These are phyloP conservation scores for Pyrenophora tritici-repentis DNA, from an alignment of 2,329 filamentous ascomycete species.

Conservation along the genomic window DNA sequence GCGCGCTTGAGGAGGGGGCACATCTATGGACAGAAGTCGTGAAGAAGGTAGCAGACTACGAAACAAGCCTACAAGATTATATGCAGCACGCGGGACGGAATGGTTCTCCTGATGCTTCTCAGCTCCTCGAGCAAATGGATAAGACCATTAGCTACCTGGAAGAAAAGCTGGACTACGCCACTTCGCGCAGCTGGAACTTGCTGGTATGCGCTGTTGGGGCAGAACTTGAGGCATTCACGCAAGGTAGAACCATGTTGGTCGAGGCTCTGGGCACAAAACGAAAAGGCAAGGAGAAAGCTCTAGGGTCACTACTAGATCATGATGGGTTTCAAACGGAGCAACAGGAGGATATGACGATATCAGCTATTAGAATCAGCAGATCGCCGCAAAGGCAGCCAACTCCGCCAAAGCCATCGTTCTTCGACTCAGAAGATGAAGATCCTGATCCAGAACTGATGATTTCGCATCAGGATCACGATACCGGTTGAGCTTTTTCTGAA, in stretches of 20 bases:
- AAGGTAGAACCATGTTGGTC: conserved; percentile 63
- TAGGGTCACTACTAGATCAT: conserved; percentile 25
- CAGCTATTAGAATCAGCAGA: conserved; percentile 37
- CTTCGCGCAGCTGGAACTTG: conserved; percentile 71
- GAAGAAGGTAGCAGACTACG: conserved; percentile 65
- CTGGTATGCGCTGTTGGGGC: conserved; percentile 77
- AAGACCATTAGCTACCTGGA: conserved; percentile 62
- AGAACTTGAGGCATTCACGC: conserved; percentile 69
- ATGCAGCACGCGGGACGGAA: conserved; percentile 49
- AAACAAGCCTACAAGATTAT: conserved; percentile 63
- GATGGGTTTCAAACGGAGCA: conserved; percentile 19
- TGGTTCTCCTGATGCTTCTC: conserved; percentile 22
- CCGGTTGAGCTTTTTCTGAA: conserved; percentile 25
- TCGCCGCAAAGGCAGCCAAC: conserved; percentile 38
- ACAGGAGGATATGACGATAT: conserved; percentile 37
- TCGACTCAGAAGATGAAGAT: conserved; percentile 51
- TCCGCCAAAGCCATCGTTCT: conserved; percentile 33
- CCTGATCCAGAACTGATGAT: conserved; percentile 57
- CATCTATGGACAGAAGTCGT: conserved; percentile 69
- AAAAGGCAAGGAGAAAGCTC: conserved; percentile 38
- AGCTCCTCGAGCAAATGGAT: conserved; percentile 56
- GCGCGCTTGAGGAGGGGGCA: conserved; percentile 70
- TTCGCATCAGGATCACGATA: conserved; percentile 52
- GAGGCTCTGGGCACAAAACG: conserved; percentile 39
- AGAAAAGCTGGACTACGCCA: conserved; percentile 59